These are phyloP conservation scores for Cornus suecica DNA, from an alignment of 148 eudicot species.

Conservation along the genomic window DNA sequence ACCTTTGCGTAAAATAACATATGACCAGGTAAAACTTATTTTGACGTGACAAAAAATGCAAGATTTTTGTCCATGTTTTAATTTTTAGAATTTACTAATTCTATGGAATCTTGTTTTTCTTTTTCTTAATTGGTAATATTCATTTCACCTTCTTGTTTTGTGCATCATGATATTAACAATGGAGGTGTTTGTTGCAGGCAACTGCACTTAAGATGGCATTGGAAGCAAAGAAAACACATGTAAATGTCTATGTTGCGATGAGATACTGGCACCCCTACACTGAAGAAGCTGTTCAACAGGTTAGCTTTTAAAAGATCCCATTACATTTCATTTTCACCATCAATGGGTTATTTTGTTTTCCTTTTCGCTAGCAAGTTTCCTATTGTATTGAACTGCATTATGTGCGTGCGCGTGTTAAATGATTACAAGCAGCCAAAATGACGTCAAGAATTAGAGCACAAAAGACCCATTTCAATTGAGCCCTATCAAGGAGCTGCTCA, in stretches of 20 bases:
- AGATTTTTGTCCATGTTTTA: neutral
- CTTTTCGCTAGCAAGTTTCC: neutral
- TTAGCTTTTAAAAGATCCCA: constrained; percentile 13
- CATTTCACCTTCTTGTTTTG: neutral
- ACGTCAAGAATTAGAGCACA: no score
- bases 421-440: no score
- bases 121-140: neutral
- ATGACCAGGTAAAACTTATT: constrained; percentile 65
- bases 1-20: constrained; percentile 85
- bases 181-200: constrained; percentile 50
- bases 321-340: constrained; percentile 2
- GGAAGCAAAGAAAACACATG: constrained; percentile 61
- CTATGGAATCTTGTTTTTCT: neutral
- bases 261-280: constrained; percentile 98
- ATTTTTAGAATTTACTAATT: neutral
- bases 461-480: no score
- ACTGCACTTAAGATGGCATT: constrained; percentile 63
- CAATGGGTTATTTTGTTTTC: neutral
- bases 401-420: constrained; percentile 7
- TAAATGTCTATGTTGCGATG: constrained; percentile 92
- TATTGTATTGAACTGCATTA: neutral
- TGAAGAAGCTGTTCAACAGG: constrained; percentile 93
- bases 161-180: neutral
- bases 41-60: neutral
- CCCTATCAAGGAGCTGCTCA: no score